Percentiles rank a stretch among this genome's conserved stretches.
These are phyloP conservation scores for Trametes cingulata DNA, from an alignment of 768 basidiomycete species.

Conservation along the genomic window DNA sequence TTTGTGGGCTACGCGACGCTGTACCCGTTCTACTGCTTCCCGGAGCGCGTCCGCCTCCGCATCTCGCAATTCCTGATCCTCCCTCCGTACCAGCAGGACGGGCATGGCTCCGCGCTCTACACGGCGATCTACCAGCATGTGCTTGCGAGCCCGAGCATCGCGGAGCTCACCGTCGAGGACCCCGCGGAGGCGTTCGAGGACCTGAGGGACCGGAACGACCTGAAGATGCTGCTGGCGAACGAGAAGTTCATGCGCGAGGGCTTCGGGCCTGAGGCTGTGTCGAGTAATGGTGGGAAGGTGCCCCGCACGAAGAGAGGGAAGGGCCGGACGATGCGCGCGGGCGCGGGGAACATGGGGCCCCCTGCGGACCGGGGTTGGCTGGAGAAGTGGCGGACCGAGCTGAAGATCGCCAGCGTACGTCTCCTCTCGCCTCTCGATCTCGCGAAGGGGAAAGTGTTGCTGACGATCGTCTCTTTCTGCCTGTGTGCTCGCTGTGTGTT, in stretches of 20 bases:
- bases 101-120: conserved; percentile 92
- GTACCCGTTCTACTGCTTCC: conserved; percentile 95
- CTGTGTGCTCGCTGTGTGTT: neutral
- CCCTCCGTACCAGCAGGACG: conserved; percentile 84
- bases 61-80: conserved; percentile 96
- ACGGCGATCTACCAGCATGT: conserved; percentile 80
- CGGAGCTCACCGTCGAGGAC: conserved; percentile 97
- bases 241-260: conserved; percentile 71
- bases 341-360: conserved; percentile 66
- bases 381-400: conserved; percentile 75
- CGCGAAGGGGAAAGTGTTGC: neutral
- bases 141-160: conserved; percentile 61
- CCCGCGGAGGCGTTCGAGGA: conserved; percentile 98
- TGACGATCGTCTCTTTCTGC: neutral
- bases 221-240: conserved; percentile 70
- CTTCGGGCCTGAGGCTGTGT: conserved; percentile 45
- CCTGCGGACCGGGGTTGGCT: conserved; percentile 77
- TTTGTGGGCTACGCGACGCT: conserved; percentile 94
- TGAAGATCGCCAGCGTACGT: conserved; percentile 86
- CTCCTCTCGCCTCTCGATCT: conserved; percentile 18
- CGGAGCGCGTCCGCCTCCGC: conserved; percentile 84
- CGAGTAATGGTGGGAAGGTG: conserved; percentile 22
- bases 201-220: conserved; percentile 88
- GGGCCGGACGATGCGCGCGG: conserved; percentile 11
- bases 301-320: conserved; percentile 10